Base-by-base conservation (phyloP, 2,329 filamentous ascomycete species). In the Calonectria pauciramosa region DNA sequence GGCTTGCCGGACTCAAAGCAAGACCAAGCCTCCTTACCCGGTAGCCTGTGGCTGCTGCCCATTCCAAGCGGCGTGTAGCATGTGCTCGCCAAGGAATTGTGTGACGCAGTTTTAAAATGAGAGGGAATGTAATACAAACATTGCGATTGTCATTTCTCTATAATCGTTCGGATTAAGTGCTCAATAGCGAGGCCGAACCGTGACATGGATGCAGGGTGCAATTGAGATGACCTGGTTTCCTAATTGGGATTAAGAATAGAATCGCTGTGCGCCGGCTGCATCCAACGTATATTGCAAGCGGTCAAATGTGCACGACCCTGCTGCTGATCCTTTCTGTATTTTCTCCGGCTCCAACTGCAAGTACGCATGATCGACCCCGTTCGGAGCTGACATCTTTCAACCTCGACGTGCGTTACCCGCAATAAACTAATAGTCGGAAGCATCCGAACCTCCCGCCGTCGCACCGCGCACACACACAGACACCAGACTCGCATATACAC, bases 1-100 rank as follows among this genome's bases (percentile, higher is more conserved):
- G 56, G 56, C 56, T 63, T 26, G 36, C 56, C 34, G 56, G 56
- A 63, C 56, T 23, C 23, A n/a, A 63, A 63, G 56, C 32, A 63
- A 34, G 34, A 36, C 56, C 32, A 60, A 38, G 56, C n/a, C 56
- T 41, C 23, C 18, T 23, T 63, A 41, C 56, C 56, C 36, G 56
- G 56, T 41, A 63, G 30, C 28, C n/a, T 11, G 30, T 16, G 32
- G 54, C 54, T 59, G 54, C 36, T 63, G 34, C 36, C 14, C 56
- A 63, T 63, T 63, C 56, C 56, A 63, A 26, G 26, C 16, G 36
- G 56, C 56, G 56, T 30, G 56, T 60, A 41, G 18, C 34, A 60
- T 8, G 16, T 63, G 26, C 23, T 11, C 13, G 56, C 34, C 23
- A 44, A 63, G 34, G 23, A 28, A 10, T 26, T n/a, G 18, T 63